phyloP scores from a whole-genome alignment of 2,329 filamentous ascomycete genomes.

The Sphaerulina vaccinii region DNA sequence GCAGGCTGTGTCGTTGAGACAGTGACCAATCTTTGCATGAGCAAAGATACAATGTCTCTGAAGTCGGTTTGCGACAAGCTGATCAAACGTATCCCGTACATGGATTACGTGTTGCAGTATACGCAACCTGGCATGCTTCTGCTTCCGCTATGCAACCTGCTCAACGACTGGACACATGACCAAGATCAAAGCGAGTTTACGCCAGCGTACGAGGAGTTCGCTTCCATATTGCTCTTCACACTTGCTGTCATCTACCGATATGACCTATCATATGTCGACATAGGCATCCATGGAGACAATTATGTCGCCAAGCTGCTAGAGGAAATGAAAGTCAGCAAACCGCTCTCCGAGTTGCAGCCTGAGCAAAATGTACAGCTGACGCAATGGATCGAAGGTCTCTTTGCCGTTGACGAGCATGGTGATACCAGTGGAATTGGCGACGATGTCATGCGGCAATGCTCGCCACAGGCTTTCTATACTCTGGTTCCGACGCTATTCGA shows the following conservation, averaged over 20 bases:
- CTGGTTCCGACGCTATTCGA: conserved; percentile 75
- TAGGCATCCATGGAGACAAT: conserved; percentile 63
- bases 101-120: conserved; percentile 76
- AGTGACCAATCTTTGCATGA: conserved; percentile 62
- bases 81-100: conserved; percentile 67
- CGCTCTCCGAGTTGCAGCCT: conserved; percentile 61
- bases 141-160: conserved; percentile 68
- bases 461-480: conserved; percentile 78
- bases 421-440: conserved; percentile 68
- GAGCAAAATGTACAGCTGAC: conserved; percentile 66
- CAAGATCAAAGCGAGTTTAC: conserved; percentile 81
- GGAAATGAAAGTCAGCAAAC: conserved; percentile 57
- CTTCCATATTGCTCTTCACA: conserved; percentile 70
- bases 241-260: conserved; percentile 76
- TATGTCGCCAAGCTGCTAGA: conserved; percentile 68
- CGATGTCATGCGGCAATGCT: conserved; percentile 77
- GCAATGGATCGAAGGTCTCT: conserved; percentile 76
- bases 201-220: conserved; percentile 83
- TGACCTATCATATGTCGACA: conserved; percentile 60
- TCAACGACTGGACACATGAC: conserved; percentile 79
- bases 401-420: conserved; percentile 61
- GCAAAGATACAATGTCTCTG: conserved; percentile 76
- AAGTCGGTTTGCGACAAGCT: conserved; percentile 71
- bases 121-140: conserved; percentile 68
- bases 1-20: conserved; percentile 62